Evolutionary conservation across 2,329 filamentous ascomycete species (phyloP).

Genomic region (Fusarium bulbicola): DNA sequence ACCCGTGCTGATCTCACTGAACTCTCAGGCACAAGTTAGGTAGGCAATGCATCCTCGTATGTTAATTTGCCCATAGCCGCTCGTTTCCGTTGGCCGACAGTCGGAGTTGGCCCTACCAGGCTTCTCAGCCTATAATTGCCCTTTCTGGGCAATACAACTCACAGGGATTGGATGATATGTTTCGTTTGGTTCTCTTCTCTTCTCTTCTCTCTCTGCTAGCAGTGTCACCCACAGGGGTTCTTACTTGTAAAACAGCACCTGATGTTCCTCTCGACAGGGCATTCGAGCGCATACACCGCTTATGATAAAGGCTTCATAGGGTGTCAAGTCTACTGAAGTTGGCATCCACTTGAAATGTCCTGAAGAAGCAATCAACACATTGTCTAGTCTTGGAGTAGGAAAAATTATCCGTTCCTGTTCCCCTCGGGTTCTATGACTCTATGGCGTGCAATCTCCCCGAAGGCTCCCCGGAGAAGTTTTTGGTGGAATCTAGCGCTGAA

Average conservation of each 20-base stretch:
- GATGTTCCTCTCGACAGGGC: conserved; percentile 13
- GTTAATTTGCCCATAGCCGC: conserved; percentile 17
- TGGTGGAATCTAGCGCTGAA: conserved; percentile 8
- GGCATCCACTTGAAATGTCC: not conserved
- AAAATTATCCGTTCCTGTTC: not conserved
- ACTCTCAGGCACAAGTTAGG: not conserved
- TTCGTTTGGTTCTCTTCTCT: conserved; percentile 6
- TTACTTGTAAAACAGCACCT: conserved; percentile 15
- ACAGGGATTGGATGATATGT: conserved; percentile 14
- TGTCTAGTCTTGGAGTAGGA: not conserved
- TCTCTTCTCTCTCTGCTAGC: not conserved
- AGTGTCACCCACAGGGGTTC: conserved; percentile 3
- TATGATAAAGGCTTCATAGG: not conserved
- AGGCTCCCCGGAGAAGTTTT: not conserved
- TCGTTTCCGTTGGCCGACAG: conserved; percentile 38
- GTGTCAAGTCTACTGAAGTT: not conserved
- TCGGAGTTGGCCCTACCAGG: conserved; percentile 8
- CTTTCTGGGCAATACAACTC: conserved; percentile 24
- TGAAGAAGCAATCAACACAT: not conserved
- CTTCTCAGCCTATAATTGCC: conserved; percentile 5
- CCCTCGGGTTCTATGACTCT: not conserved
- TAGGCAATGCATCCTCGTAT: conserved; percentile 15
- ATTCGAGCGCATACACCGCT: conserved; percentile 30
- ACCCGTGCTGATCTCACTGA: not conserved
- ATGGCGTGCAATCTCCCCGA: not conserved